Evolutionary conservation across 1,284 basidiomycete species (phyloP), one percentile per base, ranked within the genome.

Genomic region (Coniferiporia weirii): DNA sequence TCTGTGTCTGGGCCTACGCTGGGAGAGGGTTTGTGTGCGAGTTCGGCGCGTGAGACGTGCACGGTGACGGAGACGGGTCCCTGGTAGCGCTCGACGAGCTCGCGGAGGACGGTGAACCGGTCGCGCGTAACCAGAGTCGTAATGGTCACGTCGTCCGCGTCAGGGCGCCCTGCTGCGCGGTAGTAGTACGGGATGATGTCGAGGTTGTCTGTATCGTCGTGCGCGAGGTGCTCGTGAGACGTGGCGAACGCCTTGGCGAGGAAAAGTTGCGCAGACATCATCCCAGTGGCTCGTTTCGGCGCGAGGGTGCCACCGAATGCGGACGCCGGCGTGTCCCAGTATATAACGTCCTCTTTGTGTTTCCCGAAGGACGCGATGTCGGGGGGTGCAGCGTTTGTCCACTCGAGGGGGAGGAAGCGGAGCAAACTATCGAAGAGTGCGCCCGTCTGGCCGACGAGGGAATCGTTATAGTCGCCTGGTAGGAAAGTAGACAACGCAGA

Each of bases 21-120:
- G 27, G 27, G 5, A 27, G 27, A 27, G 27, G 27, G 27, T 80
- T 77, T 51, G 62, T 66, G 17, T 61, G 62, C 56, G 54, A 56
- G 62, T 72, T 75, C 65, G 15, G 72, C 70, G 22, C 72, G 69
- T 4, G 73, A 70, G 52, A 92, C 79, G 66, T 93, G 90, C 17
- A 93, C 79, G 0, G 90, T 84, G 1, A 87, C 91, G 13, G 91
- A 93, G 59, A 93, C 83, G 0, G 91, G 91, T 17, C 91, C 90
- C 76, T 82, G 76, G 68, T 93, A 93, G 13, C 78, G 79, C 67
- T 85, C 80, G 6, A 86, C 87, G 12, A 93, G 76, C 54, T 83
- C 79, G 13, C 76, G 75, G 66, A 93, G 83, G 19, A 88, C 86
- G 48, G 82, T 76, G 69, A 92, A 87, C 13, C 91, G 78, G 65